Evolutionary conservation across 768 basidiomycete genomes (phyloP), one percentile per base, ranked within the genome.

Genomic region (Porphyrellus cyaneotinctus): DNA sequence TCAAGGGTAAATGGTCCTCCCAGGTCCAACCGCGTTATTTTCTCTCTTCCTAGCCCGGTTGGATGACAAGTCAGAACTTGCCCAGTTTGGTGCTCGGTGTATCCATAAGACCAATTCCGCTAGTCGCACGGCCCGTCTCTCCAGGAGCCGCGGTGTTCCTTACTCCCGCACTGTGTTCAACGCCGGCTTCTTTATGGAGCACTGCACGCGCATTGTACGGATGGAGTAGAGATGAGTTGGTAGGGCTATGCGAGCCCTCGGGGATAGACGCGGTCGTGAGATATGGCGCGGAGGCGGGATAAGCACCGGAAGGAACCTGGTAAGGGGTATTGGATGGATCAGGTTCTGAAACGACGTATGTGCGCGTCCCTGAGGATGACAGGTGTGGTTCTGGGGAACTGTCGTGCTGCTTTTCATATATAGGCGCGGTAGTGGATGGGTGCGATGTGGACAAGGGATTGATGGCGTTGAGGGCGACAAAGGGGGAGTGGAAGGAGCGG

Each of bases 281-380:
- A 63, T 77, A 78, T 17, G 82, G 72, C 2, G 74, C 66, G 20
- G 78, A 76, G 28, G 74, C 73, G 37, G 79, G 76, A 65, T 82
- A 83, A 6, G 85, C 87, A 58, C 87, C 87, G 12, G 81, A 79
- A 2, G 87, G 87, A n/a, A 89, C 85, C 58, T 78, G 72, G 59
- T 87, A 87, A 30, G 80, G 79, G 38, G 75, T 78, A 50, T 82
- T 65, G 51, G 80, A 72, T 31, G 79, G 76, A 69, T 88, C 84
- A 35, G 87, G 87, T 64, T 85, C 76, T 30, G 84, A 87, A 57
- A 88, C 87, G 57, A 88, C 84, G 61, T 88, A 85, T 31, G 83
- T 84, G 52, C 77, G 82, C 28, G 76, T 75, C 31, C 80, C 82
- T 32, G 72, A 65, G 33, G 68, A 69, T 2, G 76, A 67, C 20